Evolutionary conservation across 1,284 basidiomycete species (phyloP).

Genomic region (Athelia sp.): DNA sequence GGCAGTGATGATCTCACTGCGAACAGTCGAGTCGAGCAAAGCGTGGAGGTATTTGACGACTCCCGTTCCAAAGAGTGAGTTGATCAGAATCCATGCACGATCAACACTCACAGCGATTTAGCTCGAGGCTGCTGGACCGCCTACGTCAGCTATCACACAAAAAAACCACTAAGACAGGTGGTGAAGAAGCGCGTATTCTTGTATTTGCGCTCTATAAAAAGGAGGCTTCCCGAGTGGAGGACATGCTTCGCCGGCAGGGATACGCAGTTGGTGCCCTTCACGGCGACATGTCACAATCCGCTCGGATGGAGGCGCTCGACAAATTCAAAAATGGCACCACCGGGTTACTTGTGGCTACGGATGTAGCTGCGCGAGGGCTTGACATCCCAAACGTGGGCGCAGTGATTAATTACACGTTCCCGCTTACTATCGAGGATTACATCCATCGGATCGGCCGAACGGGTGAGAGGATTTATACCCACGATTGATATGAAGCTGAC

Average conservation of each 20-base stretch:
- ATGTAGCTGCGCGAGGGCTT: constrained; percentile 94
- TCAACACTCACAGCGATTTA: constrained; percentile 24
- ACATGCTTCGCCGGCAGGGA: constrained; percentile 73
- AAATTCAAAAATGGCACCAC: constrained; percentile 86
- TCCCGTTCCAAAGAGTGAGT: constrained; percentile 82
- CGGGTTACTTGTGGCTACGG: constrained; percentile 90
- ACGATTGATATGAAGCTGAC: constrained; percentile 10
- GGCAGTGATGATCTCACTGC: constrained; percentile 95
- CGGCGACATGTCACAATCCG: constrained; percentile 88
- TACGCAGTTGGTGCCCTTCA: constrained; percentile 88
- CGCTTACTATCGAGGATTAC: constrained; percentile 93
- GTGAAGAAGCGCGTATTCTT: constrained; percentile 70
- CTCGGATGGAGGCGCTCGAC: constrained; percentile 84
- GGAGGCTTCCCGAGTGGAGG: constrained; percentile 88
- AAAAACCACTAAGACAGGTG: constrained; percentile 45
- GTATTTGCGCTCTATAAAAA: constrained; percentile 99
- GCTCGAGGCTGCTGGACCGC: constrained; percentile 63
- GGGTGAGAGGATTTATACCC: constrained; percentile 37
- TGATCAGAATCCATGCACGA: background rate
- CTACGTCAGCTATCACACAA: constrained; percentile 62
- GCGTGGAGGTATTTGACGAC: constrained; percentile 89
- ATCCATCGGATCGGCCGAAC: constrained; percentile 97
- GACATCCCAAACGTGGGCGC: constrained; percentile 96
- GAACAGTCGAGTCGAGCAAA: constrained; percentile 85
- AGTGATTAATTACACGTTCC: constrained; percentile 96